A percentile compares a stretch with the other conserved stretches of the same genome.
These are phyloP conservation scores for Angomonas ambiguus DNA, from an alignment of 208 protist species.

Conservation along the genomic window DNA sequence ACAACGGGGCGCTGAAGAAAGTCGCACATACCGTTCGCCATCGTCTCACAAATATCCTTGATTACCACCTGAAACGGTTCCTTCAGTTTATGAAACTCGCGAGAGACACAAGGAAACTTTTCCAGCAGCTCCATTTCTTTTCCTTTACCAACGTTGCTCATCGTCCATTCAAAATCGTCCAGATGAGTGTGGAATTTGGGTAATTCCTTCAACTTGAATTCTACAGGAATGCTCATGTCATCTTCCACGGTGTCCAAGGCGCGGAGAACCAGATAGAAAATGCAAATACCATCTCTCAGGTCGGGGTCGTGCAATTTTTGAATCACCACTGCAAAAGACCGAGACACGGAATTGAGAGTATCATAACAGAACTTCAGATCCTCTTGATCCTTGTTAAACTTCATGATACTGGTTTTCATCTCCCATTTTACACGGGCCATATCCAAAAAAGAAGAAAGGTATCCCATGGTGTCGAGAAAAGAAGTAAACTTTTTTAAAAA, in stretches of 20 bases:
- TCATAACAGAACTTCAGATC: constrained; percentile 91
- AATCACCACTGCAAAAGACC: constrained; percentile 95
- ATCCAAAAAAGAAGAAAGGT: constrained; percentile 15
- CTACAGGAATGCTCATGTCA: constrained; percentile 81
- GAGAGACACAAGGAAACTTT: constrained; percentile 59
- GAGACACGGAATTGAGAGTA: constrained; percentile 76
- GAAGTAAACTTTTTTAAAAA: neutral
- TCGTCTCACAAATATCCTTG: constrained; percentile 85
- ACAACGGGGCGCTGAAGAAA: constrained; percentile 81
- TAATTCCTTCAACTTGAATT: constrained; percentile 67
- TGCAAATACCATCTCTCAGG: constrained; percentile 89
- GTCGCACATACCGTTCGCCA: constrained; percentile 94
- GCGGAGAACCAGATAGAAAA: constrained; percentile 96
- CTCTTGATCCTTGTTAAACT: constrained; percentile 30
- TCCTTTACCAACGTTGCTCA: constrained; percentile 55
- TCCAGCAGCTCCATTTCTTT: constrained; percentile 71
- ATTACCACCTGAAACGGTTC: constrained; percentile 87
- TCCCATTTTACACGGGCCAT: constrained; percentile 65
- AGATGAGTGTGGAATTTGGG: constrained; percentile 74
- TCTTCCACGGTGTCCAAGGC: constrained; percentile 95
- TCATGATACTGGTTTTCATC: constrained; percentile 25
- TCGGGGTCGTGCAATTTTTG: constrained; percentile 71
- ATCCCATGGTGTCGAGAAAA: neutral
- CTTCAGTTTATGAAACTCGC: constrained; percentile 58
- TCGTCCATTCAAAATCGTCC: constrained; percentile 40